Conservation (phyloP, 2,329 filamentous ascomycete species). For the Aaosphaeria arxii region DNA sequence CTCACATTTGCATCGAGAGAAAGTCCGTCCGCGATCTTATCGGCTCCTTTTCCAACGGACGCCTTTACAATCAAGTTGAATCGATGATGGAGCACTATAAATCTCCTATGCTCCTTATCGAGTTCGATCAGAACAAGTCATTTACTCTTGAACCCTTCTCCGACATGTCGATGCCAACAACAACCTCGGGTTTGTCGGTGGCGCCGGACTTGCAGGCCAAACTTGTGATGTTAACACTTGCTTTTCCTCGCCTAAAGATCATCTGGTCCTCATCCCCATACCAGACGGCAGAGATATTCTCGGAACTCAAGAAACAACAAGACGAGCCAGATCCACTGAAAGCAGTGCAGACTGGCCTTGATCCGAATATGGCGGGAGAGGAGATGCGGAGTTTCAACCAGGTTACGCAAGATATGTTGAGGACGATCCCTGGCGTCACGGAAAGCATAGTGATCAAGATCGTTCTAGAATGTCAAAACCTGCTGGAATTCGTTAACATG, state of each 20-base stretch:
- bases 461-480: conserved; percentile 68
- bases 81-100: conserved; percentile 94
- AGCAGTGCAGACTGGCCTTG: conserved; percentile 79
- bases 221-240: conserved; percentile 85
- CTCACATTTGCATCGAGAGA: conserved; percentile 87
- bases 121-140: conserved; percentile 95
- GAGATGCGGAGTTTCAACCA: conserved; percentile 72
- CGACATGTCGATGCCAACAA: conserved; percentile 44
- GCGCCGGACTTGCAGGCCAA: conserved; percentile 84
- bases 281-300: conserved; percentile 96
- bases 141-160: conserved; percentile 75
- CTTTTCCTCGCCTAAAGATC: conserved; percentile 84
- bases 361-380: conserved; percentile 52
- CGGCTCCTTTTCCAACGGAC: conserved; percentile 85
- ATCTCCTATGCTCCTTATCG: conserved; percentile 85
- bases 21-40: conserved; percentile 92
- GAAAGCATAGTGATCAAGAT: conserved; percentile 73
- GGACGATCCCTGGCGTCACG: conserved; percentile 73
- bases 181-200: conserved; percentile 51
- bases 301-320: conserved; percentile 84
- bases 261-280: conserved; percentile 94
- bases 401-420: conserved; percentile 86
- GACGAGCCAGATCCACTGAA: conserved; percentile 86
- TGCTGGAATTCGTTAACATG: conserved; percentile 85
- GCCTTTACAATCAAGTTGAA: conserved; percentile 88